These are phyloP conservation scores for Fusarium oxysporum DNA, from an alignment of 2,329 filamentous ascomycete species.

Conservation along the genomic window DNA sequence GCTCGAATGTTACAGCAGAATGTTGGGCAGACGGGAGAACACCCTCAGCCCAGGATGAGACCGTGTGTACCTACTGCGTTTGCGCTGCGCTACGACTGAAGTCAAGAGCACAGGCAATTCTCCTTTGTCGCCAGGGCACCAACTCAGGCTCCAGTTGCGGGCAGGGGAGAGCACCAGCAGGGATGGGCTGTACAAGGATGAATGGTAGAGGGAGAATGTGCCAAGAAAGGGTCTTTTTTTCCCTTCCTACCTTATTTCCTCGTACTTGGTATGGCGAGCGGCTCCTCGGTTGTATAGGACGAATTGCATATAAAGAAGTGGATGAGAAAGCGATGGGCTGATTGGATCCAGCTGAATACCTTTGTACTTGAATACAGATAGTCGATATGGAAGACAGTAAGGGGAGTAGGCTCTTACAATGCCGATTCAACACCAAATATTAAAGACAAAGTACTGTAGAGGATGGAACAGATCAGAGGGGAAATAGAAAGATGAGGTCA, in stretches of 20 bases:
- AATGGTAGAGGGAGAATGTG: conserved; percentile 30
- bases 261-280: conserved; percentile 10
- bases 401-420: conserved; percentile 8
- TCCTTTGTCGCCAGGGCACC: conserved; percentile 43
- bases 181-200: conserved; percentile 33
- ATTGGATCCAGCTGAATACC: background rate
- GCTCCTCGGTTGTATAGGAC: conserved; percentile 2
- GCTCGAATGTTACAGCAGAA: conserved; percentile 25
- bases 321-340: conserved; percentile 5
- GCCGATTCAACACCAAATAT: conserved; percentile 1
- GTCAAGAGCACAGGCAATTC: conserved; percentile 29
- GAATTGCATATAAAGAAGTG: background rate
- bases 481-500: conserved; percentile 22
- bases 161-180: conserved; percentile 36
- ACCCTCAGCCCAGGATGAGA: conserved; percentile 15
- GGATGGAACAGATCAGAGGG: conserved; percentile 10
- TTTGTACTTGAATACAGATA: background rate
- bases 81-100: conserved; percentile 7
- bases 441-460: conserved; percentile 4
- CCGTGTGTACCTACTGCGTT: background rate
- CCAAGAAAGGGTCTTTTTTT: conserved; percentile 37
- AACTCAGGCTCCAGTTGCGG: conserved; percentile 37
- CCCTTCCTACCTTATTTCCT: conserved; percentile 16
- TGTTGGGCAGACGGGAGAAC: conserved; percentile 17
- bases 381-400: background rate